Evolutionary conservation across 106 monocot genomes (phyloP).

Genomic region (Gastrodia elata): DNA sequence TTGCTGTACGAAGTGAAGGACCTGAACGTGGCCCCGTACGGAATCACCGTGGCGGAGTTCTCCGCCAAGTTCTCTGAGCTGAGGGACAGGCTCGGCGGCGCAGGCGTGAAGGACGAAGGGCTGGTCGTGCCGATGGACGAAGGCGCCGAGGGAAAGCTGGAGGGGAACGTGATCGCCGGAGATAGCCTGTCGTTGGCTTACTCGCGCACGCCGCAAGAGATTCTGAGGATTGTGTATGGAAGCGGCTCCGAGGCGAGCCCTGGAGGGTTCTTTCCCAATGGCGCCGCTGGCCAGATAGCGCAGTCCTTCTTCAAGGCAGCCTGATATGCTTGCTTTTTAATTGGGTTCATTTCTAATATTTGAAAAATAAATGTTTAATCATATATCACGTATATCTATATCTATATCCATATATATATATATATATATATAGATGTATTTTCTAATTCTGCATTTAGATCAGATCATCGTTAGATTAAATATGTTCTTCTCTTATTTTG

Average conservation of each 20-base stretch:
- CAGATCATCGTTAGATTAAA: too few relatives aligned
- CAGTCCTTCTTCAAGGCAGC: too few relatives aligned
- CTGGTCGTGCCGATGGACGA: constrained; percentile 28
- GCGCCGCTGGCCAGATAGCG: constrained; percentile 43
- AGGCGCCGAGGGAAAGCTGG: constrained; percentile 39
- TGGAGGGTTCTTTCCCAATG: constrained; percentile 61
- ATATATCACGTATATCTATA: too few relatives aligned
- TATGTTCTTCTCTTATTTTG: too few relatives aligned
- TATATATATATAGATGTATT: too few relatives aligned
- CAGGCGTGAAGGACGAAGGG: constrained; percentile 63
- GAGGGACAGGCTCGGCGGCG: constrained; percentile 37
- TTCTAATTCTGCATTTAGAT: too few relatives aligned
- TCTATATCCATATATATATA: too few relatives aligned
- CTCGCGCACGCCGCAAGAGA: constrained; percentile 39
- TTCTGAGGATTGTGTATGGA: constrained; percentile 59
- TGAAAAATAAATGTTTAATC: too few relatives aligned
- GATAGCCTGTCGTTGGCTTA: constrained; percentile 41
- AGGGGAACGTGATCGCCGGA: constrained; percentile 46
- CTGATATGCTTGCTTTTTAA: too few relatives aligned
- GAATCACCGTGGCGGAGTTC: constrained; percentile 48
- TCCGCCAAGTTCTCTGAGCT: constrained; percentile 42
- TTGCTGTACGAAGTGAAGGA: constrained; percentile 28
- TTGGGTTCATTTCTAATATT: too few relatives aligned
- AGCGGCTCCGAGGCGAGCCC: constrained; percentile 21
- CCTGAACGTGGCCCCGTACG: constrained; percentile 39